phyloP scores from a whole-genome alignment of 192 early-diverging fungal genomes.

The Backusella liffmaniae region DNA sequence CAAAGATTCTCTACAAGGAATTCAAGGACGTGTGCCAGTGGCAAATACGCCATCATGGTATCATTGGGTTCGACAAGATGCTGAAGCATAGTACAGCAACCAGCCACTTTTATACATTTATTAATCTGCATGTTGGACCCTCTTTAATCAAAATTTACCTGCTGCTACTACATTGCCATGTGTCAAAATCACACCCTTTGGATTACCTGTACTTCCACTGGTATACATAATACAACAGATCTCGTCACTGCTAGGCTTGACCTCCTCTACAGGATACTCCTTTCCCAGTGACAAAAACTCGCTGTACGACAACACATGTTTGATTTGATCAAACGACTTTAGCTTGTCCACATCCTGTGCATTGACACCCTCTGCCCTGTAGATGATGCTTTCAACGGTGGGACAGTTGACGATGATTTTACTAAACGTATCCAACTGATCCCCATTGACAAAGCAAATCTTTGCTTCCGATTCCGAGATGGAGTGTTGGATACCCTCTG shows the following conservation, averaged over 20 bases:
- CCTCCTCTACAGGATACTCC: slow-evolving; percentile 56
- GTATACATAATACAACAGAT: slow-evolving; percentile 87
- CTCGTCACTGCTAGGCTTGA: slow-evolving; percentile 68
- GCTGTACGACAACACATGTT: slow-evolving; percentile 63
- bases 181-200: slow-evolving; percentile 87
- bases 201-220: slow-evolving; percentile 86
- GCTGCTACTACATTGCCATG: slow-evolving; percentile 84
- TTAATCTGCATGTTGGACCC: background rate
- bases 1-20: slow-evolving; percentile 49
- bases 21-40: slow-evolving; percentile 75
- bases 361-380: slow-evolving; percentile 61
- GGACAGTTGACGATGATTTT: slow-evolving; percentile 58
- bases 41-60: slow-evolving; percentile 76
- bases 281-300: slow-evolving; percentile 64
- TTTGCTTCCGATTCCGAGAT: slow-evolving; percentile 77
- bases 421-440: slow-evolving; percentile 61
- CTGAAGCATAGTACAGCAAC: slow-evolving; percentile 53
- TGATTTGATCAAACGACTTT: slow-evolving; percentile 42
- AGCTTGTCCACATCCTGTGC: slow-evolving; percentile 47
- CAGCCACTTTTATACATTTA: slow-evolving; percentile 46
- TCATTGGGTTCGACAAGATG: slow-evolving; percentile 53
- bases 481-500: slow-evolving; percentile 71
- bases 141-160: slow-evolving; percentile 35
- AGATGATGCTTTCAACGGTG: slow-evolving; percentile 62
- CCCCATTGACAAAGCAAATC: slow-evolving; percentile 70